Base-by-base conservation (phyloP, 441 rosid species). In the Gossypium davidsonii region DNA sequence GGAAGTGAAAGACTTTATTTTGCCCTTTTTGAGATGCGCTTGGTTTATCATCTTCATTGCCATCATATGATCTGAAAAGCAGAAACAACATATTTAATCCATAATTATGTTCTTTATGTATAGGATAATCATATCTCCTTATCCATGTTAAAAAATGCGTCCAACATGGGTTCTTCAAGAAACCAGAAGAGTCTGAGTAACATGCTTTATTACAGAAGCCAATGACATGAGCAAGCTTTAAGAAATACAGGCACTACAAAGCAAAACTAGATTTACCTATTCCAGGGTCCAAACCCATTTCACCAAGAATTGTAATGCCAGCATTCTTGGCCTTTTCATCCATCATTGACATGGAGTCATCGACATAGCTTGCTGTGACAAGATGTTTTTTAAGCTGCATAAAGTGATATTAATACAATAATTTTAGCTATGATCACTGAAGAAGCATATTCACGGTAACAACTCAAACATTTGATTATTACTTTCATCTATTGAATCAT, bases 231-330 rank as follows among this genome's bases (percentile, higher is more conserved):
- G 46, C 8, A 34, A 4, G 15, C 21, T 61, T 31, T 1, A 17
- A 28, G 21, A 14, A 60, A 28, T 1, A 28, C 59, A 18, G 17
- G 23, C 7, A 68, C 18, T 14, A 56, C 1, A 57, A 39, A 42
- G n/a, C 9, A 49, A 42, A 28, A 61, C 12, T 46, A 68, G 63
- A 49, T 56, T 79, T 87, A 90, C 98, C 97, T 42, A 94, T 94
- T 78, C 97, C 98, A 73, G 97, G 97, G 80, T 94, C 97, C 82
- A 94, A 79, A 60, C 97, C 97, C 96, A 92, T 91, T 86, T 92
- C 97, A 3, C 97, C 97, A 66, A 94, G 94, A 85, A 92, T 88
- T 1, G 96, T 86, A 71, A 91, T 79, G 67, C 91, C 94, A 60
- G 88, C 96, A 72, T 63, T 83, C 84, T 83, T 92, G 73, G 97